Percentiles rank a stretch among this genome's conserved stretches.
phyloP scores from a whole-genome alignment of 2,329 filamentous ascomycete genomes.

The Colletotrichum costaricense region DNA sequence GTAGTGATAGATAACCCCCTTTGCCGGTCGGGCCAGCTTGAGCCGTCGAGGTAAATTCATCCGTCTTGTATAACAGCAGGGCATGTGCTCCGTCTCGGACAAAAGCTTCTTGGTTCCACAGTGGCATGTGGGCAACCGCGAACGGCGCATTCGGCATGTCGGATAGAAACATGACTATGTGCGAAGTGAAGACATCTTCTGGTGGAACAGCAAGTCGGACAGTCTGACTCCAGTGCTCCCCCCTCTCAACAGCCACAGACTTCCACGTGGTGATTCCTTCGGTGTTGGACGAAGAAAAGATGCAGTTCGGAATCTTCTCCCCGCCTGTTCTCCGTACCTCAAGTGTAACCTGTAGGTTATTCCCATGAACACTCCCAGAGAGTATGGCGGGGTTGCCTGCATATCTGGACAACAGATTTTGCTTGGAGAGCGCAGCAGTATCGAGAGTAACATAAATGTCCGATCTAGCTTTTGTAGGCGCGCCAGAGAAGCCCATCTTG shows the following conservation, averaged over 20 bases:
- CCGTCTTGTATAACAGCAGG: slow-evolving; percentile 87
- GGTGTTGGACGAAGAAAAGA: slow-evolving; percentile 86
- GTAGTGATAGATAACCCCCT: slow-evolving; percentile 87
- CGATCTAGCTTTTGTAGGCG: slow-evolving; percentile 86
- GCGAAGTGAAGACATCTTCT: slow-evolving; percentile 82
- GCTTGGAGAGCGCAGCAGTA: slow-evolving; percentile 81
- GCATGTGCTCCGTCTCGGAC: slow-evolving; percentile 86
- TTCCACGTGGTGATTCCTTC: slow-evolving; percentile 86
- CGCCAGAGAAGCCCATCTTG: slow-evolving; percentile 94
- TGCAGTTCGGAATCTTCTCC: slow-evolving; percentile 87
- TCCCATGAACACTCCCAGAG: slow-evolving; percentile 69
- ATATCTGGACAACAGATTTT: slow-evolving; percentile 75
- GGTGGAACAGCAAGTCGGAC: slow-evolving; percentile 83
- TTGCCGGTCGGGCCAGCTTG: slow-evolving; percentile 73
- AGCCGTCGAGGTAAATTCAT: slow-evolving; percentile 84
- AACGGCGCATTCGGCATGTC: slow-evolving; percentile 91
- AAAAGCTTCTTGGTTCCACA: slow-evolving; percentile 94
- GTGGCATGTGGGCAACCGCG: slow-evolving; percentile 89
- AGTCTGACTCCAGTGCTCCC: slow-evolving; percentile 88
- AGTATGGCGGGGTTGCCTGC: slow-evolving; percentile 81
- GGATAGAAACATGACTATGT: slow-evolving; percentile 90
- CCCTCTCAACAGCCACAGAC: slow-evolving; percentile 82
- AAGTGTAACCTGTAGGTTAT: slow-evolving; percentile 86
- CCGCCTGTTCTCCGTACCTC: slow-evolving; percentile 86
- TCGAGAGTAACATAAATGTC: slow-evolving; percentile 94